Evolutionary conservation across 345 rosid genomes (phyloP).

Genomic region (Aethionema arabicum): DNA sequence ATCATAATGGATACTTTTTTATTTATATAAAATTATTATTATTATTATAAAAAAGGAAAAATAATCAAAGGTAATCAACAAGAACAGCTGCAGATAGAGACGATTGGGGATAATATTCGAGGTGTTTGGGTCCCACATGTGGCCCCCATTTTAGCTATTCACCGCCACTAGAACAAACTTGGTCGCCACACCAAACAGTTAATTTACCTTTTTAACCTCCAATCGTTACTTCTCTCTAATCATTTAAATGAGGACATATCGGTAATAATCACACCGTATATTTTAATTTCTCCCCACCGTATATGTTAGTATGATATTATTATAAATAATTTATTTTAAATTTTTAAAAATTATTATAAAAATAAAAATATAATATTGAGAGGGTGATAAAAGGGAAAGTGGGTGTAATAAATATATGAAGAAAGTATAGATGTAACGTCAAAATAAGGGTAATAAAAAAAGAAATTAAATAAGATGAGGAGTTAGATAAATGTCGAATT

Average conservation of each 20-base stretch:
- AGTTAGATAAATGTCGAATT: conserved; percentile 49
- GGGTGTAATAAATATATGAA: conserved; percentile 21
- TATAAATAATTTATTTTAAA: no score
- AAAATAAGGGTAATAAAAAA: conserved; percentile 19
- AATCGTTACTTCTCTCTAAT: conserved; percentile 40
- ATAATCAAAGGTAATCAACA: conserved; percentile 29
- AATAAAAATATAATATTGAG: no score
- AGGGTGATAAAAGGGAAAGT: conserved; percentile 10
- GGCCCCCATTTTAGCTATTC: conserved; percentile 48
- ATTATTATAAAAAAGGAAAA: background rate
- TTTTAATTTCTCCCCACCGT: no score
- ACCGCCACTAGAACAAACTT: conserved; percentile 44
- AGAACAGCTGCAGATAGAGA: conserved; percentile 63
- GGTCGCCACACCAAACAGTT: background rate
- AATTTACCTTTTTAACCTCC: conserved; percentile 40
- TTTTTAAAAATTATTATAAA: no score
- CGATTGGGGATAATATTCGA: conserved; percentile 51
- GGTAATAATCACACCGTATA: no score
- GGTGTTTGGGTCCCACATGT: conserved; percentile 8
- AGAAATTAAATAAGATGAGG: conserved; percentile 34
- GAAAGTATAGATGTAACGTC: conserved; percentile 32
- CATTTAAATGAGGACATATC: conserved; percentile 17
- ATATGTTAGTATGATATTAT: no score
- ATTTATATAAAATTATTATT: conserved; percentile 22
- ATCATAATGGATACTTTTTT: conserved; percentile 37